Conservation (phyloP, 176 grass and related monocot species). For the Dactylis glomerata region DNA sequence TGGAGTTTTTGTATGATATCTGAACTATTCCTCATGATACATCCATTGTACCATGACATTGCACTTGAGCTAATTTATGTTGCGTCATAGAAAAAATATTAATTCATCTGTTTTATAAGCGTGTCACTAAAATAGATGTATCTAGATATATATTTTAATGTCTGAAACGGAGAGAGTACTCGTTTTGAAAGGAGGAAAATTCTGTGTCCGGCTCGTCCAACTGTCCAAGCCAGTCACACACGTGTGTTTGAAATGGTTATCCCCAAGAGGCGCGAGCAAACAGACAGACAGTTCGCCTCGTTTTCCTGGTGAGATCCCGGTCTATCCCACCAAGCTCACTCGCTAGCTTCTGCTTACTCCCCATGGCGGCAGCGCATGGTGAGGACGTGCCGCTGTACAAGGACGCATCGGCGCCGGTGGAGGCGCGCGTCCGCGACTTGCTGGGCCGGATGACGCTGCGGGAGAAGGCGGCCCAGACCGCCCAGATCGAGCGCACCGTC, state of each 20-base stretch:
- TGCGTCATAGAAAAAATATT: too few species aligned
- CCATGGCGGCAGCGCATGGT: slow-evolving; percentile 13
- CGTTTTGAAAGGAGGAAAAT: too few species aligned
- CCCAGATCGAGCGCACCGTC: slow-evolving; percentile 84
- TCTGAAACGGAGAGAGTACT: too few species aligned
- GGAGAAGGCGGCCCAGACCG: slow-evolving; percentile 89
- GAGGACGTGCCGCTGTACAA: slow-evolving; percentile 42
- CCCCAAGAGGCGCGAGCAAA: neutral
- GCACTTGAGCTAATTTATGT: too few species aligned
- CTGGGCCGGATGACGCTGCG: slow-evolving; percentile 78
- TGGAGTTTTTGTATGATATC: too few species aligned
- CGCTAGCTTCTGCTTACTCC: neutral
- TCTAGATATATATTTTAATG: too few species aligned
- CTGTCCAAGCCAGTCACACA: too few species aligned
- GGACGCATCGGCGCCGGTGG: slow-evolving; percentile 63
- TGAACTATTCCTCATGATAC: too few species aligned
- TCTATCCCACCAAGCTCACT: neutral
- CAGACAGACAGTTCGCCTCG: neutral
- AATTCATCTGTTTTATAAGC: too few species aligned
- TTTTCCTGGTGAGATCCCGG: neutral
- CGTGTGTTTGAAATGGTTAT: neutral
- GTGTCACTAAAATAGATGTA: too few species aligned
- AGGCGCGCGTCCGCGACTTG: slow-evolving; percentile 63
- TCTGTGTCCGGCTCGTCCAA: too few species aligned
- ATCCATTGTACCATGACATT: too few species aligned